Conservation (phyloP, 176 grass and related monocot species). For the Oryza coarctata region DNA sequence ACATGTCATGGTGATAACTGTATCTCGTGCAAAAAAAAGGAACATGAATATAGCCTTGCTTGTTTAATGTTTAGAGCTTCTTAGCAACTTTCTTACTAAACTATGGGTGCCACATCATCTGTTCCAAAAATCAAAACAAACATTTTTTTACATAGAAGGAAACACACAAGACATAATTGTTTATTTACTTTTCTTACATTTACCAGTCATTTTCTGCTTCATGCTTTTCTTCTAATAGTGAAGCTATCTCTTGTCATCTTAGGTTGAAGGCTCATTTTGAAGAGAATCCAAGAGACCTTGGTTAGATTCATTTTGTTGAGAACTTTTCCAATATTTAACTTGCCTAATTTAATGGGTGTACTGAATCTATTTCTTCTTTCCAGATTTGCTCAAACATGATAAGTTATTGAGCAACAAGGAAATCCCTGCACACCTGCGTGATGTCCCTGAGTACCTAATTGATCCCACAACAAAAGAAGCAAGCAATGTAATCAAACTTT, state of each 20-base stretch:
- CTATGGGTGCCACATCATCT: neutral
- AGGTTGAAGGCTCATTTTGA: slow-evolving; percentile 98
- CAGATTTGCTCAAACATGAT: slow-evolving; percentile 94
- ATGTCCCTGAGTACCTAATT: slow-evolving; percentile 86
- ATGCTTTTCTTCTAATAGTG: neutral
- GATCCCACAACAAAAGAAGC: slow-evolving; percentile 86
- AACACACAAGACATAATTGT: neutral
- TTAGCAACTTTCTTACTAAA: neutral
- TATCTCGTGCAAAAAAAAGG: neutral
- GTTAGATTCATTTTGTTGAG: slow-evolving; percentile 46
- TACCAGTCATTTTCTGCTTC: neutral
- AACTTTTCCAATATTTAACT: slow-evolving; percentile 11
- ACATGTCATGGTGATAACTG: slow-evolving; percentile 13
- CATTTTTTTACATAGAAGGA: neutral
- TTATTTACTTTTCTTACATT: neutral
- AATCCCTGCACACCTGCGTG: slow-evolving; percentile 71
- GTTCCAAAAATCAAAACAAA: neutral
- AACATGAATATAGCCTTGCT: neutral
- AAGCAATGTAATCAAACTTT: slow-evolving; percentile 76
- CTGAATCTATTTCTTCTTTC: slow-evolving; percentile 23
- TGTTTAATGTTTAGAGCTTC: neutral
- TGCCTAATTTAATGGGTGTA: neutral
- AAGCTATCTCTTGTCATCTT: slow-evolving; percentile 19
- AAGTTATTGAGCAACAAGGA: slow-evolving; percentile 84
- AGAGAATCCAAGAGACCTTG: slow-evolving; percentile 90